A percentile compares a stretch with the other conserved stretches of the same genome.
Evolutionary conservation across 257 asterid genomes (phyloP).

Genomic region (Nicotiana knightiana): DNA sequence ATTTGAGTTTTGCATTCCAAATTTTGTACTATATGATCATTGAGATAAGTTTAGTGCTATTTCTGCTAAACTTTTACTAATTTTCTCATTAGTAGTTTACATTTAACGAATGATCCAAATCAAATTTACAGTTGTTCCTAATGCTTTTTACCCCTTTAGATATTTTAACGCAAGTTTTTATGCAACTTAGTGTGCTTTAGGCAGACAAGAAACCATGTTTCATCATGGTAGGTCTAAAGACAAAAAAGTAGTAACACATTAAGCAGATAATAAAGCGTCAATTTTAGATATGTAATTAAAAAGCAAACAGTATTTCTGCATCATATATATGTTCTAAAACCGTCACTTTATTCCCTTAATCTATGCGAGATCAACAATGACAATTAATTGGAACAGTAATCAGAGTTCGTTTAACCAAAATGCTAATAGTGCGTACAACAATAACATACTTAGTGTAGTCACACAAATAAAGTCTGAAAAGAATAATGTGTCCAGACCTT

Average conservation of each 20-base stretch:
- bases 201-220: slow-evolving; percentile 9
- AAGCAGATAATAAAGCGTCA: background rate
- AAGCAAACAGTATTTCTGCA: background rate
- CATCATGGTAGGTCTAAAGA: slow-evolving; percentile 1
- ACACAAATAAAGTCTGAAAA: too few species aligned
- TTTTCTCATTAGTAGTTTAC: too few species aligned
- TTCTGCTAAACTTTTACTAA: too few species aligned
- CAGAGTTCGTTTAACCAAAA: too few species aligned
- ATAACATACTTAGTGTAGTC: too few species aligned
- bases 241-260: background rate
- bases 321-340: background rate
- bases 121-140: background rate
- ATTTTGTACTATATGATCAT: too few species aligned
- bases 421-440: too few species aligned
- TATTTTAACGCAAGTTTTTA: background rate
- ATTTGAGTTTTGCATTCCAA: too few species aligned
- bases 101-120: background rate
- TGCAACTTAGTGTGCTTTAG: background rate
- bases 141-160: background rate
- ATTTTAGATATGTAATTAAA: background rate
- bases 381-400: too few species aligned
- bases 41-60: too few species aligned
- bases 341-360: background rate
- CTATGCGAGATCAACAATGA: too few species aligned
- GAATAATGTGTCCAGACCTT: fast-evolving